Base-by-base conservation (phyloP, 257 asterid species). In the Solanum chmielewskii region DNA sequence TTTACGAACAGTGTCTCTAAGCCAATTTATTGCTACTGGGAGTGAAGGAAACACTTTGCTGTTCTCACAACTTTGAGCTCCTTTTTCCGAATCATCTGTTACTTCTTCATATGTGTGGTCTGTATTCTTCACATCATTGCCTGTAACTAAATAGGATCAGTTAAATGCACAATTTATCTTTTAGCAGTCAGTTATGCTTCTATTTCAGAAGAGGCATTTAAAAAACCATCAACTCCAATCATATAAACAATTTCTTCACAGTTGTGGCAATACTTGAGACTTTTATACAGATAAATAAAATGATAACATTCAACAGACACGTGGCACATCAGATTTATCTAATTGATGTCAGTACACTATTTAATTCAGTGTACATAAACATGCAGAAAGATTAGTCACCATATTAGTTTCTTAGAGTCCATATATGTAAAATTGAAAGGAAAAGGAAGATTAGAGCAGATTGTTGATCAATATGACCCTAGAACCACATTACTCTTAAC, bases 21-120 rank as follows among this genome's bases (percentile, higher is more conserved):
- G 96, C 99, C 99, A 97, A 77, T 93, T 92, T 77, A 97, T 93
- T 86, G 99, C 99, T 69, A 90, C 84, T 29, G 99, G 98, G 88
- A 97, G 94, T 86, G 98, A 95, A 78, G 98, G 90, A 86, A 96
- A 95, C 85, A 97, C 96, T 15, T 93, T 89, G 92, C 96, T 97
- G 88, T 85, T 91, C 89, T 93, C 98, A 83, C 93, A 91, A 88
- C 41, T 87, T 74, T 37, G 90, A 84, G 82, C 88, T 87, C 93
- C 93, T 86, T 89, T 92, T 87, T 88, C 94, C 3, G 89, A 59
- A 87, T 88, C 92, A 73, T 92, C 91, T 52, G 52, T 9, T 75
- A 86, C 92, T 78, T 90, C 93, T 90, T 92, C 98, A 87, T 88
- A 71, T 86, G 89, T 87, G 42, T 90, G 70, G 44, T 93, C 95